Conservation (phyloP, 2,329 filamentous ascomycete species). For the Colletotrichum euphorbiae region DNA sequence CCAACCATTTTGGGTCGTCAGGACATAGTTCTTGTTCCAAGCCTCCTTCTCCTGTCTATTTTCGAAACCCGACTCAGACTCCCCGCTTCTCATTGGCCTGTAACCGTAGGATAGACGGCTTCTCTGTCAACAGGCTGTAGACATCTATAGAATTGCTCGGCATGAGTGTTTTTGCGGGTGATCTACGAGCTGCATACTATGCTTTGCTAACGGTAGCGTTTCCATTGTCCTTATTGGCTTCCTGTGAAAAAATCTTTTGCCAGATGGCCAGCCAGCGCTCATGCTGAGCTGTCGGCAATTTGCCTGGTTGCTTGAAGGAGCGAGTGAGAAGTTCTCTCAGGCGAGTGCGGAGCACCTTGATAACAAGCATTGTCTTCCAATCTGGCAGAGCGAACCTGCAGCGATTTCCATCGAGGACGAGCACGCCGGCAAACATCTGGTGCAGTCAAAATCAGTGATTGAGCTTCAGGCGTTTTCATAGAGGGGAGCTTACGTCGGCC, state of each 20-base stretch:
- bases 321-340: slow-evolving; percentile 80
- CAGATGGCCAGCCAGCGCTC: slow-evolving; percentile 80
- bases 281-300: slow-evolving; percentile 72
- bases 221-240: slow-evolving; percentile 52
- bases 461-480: not conserved
- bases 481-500: slow-evolving; percentile 72
- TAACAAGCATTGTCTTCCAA: slow-evolving; percentile 91
- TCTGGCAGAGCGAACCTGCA: slow-evolving; percentile 85
- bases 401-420: slow-evolving; percentile 88
- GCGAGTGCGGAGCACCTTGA: slow-evolving; percentile 81
- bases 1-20: too few species aligned
- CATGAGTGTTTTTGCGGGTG: not conserved
- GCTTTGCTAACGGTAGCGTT: slow-evolving; percentile 46
- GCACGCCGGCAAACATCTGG: slow-evolving; percentile 86
- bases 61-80: too few species aligned
- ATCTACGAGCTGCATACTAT: slow-evolving; percentile 31
- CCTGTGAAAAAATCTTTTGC: slow-evolving; percentile 75
- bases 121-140: too few species aligned
- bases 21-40: too few species aligned
- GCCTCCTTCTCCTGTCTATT: too few species aligned
- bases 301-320: slow-evolving; percentile 76
- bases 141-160: too few species aligned
- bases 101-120: too few species aligned
- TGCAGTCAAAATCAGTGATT: slow-evolving; percentile 22
- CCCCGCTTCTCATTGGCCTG: too few species aligned